phyloP scores from a whole-genome alignment of 306 rosid genomes.

The Clitoria ternatea region DNA sequence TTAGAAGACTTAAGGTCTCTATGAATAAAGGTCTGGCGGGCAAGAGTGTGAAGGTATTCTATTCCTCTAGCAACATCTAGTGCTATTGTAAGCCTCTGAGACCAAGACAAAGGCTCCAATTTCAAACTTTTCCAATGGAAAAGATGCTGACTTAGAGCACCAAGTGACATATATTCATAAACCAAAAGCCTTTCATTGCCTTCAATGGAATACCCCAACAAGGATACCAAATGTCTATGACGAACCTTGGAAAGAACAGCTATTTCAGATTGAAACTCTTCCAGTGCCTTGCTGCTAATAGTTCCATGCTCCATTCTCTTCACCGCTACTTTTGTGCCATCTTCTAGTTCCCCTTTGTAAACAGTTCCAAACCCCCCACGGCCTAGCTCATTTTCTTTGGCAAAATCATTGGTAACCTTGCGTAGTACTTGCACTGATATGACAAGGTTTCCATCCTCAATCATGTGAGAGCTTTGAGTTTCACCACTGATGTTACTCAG shows the following conservation, averaged over 20 bases:
- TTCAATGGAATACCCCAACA: constrained; percentile 63
- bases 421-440: constrained; percentile 68
- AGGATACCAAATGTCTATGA: constrained; percentile 73
- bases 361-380: constrained; percentile 88
- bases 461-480: constrained; percentile 39
- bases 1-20: constrained; percentile 85
- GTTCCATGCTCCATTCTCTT: constrained; percentile 80
- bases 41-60: constrained; percentile 71
- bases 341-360: constrained; percentile 77
- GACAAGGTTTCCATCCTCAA: constrained; percentile 54
- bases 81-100: constrained; percentile 65
- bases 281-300: constrained; percentile 56
- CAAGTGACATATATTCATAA: constrained; percentile 76
- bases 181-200: constrained; percentile 75
- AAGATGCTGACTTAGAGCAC: constrained; percentile 84
- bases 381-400: constrained; percentile 69
- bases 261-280: constrained; percentile 75
- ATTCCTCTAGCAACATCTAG: constrained; percentile 83
- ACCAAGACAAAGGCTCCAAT: constrained; percentile 71
- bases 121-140: constrained; percentile 68
- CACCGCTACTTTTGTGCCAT: constrained; percentile 69
- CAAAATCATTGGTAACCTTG: constrained; percentile 57
- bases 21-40: constrained; percentile 71
- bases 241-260: constrained; percentile 78
- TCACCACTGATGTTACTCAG: constrained; percentile 45